These are phyloP conservation scores for Tricholoma bakamatsutake DNA, from an alignment of 768 basidiomycete genomes.

Conservation along the genomic window DNA sequence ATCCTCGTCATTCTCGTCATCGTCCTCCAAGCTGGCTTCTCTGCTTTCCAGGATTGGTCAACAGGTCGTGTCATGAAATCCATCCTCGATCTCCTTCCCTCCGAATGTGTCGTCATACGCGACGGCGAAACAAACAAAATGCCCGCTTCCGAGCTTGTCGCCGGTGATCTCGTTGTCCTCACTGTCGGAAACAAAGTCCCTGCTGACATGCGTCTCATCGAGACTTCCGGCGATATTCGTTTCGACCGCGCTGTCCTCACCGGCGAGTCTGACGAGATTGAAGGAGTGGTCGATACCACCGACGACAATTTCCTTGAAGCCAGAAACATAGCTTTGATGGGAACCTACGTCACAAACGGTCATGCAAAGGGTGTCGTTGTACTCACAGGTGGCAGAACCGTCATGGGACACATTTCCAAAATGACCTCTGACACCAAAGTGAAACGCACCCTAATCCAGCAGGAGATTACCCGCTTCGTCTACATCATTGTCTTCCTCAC, in stretches of 20 bases:
- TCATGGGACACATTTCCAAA: conserved; percentile 51
- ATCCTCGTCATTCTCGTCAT: conserved; percentile 13
- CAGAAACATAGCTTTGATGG: conserved; percentile 43
- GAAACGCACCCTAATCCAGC: conserved; percentile 42
- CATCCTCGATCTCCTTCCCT: conserved; percentile 14
- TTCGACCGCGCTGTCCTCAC: conserved; percentile 52
- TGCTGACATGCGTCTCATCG: conserved; percentile 46
- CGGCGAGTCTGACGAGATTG: conserved; percentile 42
- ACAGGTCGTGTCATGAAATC: conserved; percentile 16
- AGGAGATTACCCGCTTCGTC: conserved; percentile 45
- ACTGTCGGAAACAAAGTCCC: conserved; percentile 15
- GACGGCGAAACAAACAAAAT: conserved; percentile 12
- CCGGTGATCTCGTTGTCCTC: conserved; percentile 13
- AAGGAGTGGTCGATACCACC: conserved; percentile 38
- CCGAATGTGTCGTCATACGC: conserved; percentile 13
- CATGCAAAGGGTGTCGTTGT: conserved; percentile 36
- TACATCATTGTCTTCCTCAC: conserved; percentile 42
- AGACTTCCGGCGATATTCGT: conserved; percentile 44
- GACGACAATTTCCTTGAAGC: conserved; percentile 45
- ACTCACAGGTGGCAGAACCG: conserved; percentile 36
- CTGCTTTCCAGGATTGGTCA: conserved; percentile 14
- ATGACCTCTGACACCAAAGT: conserved; percentile 42
- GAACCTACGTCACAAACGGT: conserved; percentile 37
- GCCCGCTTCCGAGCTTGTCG: conserved; percentile 10
- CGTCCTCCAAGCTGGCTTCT: conserved; percentile 9